Base-by-base conservation (phyloP, 2,329 filamentous ascomycete species). In the Cordyceps cateniannulata region DNA sequence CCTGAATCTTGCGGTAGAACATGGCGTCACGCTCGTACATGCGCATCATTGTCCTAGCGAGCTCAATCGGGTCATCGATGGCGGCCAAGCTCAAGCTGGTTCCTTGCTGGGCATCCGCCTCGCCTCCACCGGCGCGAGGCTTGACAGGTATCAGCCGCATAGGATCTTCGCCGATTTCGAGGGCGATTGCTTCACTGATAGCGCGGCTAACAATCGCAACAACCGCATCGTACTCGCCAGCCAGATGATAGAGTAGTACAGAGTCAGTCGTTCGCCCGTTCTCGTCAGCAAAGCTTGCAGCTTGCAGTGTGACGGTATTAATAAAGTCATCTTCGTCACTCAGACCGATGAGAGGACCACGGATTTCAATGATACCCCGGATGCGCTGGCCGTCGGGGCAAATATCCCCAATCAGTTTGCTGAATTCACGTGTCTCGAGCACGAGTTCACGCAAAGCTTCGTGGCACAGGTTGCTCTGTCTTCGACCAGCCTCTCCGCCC, bases 391-490 rank as follows among this genome's bases (percentile, higher is more conserved):
- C 95, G 70, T 98, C 91, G 1, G 86, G 85, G 62, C 87, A 85
- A 67, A 99, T 92, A 71, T 99, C 96, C 58, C 96, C 95, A 53
- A 99, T 86, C 16, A 99, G 80, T 69, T 91, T 90, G 69, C 93
- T 93, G 74, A 98, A 99, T 71, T 99, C 95, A 66, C 93, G 86
- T 22, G 93, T 96, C 76, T 99, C 95, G n/a, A 99, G 81, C 27
- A 97, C 92, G 60, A 98, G 86, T 74, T 98, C 95, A 40, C 93
- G 90, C 61, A 99, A 80, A 7, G 92, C 93, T 73, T 96, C 91
- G 73, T 97, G 91, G 74, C 93, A 98, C 42, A 97, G 84, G 52
- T 84, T 85, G 58, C 87, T 84, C 71, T 96, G 93, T 48, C 88
- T 87, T 63, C 84, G 85, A 61, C 91, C 92, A 6, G 87, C 80